These are phyloP conservation scores for Tephrocybe rancida DNA, from an alignment of 768 basidiomycete genomes.

Conservation along the genomic window DNA sequence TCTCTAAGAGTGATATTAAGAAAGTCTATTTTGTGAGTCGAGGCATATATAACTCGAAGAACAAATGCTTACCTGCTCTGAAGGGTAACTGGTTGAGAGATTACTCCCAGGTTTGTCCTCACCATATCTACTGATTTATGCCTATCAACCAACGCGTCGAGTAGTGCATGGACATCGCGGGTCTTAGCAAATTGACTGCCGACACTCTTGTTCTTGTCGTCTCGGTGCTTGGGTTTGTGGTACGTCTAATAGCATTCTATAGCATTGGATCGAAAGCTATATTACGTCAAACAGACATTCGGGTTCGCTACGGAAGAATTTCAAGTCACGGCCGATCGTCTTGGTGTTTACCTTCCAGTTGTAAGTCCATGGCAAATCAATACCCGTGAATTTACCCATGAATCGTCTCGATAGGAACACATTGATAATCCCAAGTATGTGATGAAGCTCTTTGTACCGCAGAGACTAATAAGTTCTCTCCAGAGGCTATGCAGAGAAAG, in stretches of 20 bases:
- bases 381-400: too few relatives aligned
- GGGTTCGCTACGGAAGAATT: slow-evolving; percentile 70
- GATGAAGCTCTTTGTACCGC: neutral
- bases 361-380: slow-evolving; percentile 33
- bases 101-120: slow-evolving; percentile 54
- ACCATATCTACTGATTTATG: neutral
- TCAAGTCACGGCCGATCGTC: slow-evolving; percentile 69
- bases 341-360: slow-evolving; percentile 77
- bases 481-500: slow-evolving; percentile 70
- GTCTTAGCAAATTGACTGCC: slow-evolving; percentile 62
- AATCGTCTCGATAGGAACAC: slow-evolving; percentile 49
- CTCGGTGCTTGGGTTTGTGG: slow-evolving; percentile 61
- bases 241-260: slow-evolving; percentile 14
- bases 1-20: slow-evolving; percentile 66
- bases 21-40: slow-evolving; percentile 61
- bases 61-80: neutral
- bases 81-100: slow-evolving; percentile 74
- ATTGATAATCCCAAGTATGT: slow-evolving; percentile 77
- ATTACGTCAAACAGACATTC: slow-evolving; percentile 45
- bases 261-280: neutral
- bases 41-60: neutral
- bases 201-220: slow-evolving; percentile 66
- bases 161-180: slow-evolving; percentile 73
- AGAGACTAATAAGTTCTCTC: neutral
- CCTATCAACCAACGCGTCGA: neutral